Base-by-base conservation (phyloP, 805 yeast genomes). In the Kuraishia molischiana region DNA sequence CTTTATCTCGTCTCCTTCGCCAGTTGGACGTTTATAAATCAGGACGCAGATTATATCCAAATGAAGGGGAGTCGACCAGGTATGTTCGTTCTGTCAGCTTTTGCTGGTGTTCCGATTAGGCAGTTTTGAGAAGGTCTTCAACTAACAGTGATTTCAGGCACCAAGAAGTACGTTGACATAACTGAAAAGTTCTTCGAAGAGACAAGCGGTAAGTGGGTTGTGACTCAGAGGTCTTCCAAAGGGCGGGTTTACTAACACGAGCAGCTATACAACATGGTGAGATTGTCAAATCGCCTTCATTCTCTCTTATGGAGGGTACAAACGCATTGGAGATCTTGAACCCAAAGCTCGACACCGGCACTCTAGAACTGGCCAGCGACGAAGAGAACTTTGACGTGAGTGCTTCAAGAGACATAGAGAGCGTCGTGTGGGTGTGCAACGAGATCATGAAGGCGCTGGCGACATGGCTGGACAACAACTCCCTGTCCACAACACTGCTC, bases 271-370 rank as follows among this genome's bases (percentile, higher is more conserved):
- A 55, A 14, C 68, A 71, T 29, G 79, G 78, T 24, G 64, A 69
- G 35, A 76, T 90, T 15, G 72, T 74, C 4, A 76, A 76, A 47
- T 66, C 72, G 8, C 69, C 74, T 0, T 59, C 59, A 20, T 85
- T 86, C 58, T 73, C 77, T 38, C 65, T 90, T 34, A 64, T 81
- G 43, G 86, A 85, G 47, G 94, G 96, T 0, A 84, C 96, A 1
- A 79, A 89, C 46, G 95, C 97, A 0, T 61, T 86, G 42, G 97
- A 89, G 54, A 69, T 80, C 11, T 67, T 77, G 40, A 85, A 85
- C 52, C 63, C 67, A 9, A 74, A 72, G 44, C 65, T 90, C 48
- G 98, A 90, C 53, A 77, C 96, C 0, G 86, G 90, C 2, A 49
- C 83, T 38, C 67, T 84, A n/a, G 49, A 57, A 21, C 54, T 75